These are phyloP conservation scores for Solanum acaule DNA, from an alignment of 257 asterid genomes.

Conservation along the genomic window DNA sequence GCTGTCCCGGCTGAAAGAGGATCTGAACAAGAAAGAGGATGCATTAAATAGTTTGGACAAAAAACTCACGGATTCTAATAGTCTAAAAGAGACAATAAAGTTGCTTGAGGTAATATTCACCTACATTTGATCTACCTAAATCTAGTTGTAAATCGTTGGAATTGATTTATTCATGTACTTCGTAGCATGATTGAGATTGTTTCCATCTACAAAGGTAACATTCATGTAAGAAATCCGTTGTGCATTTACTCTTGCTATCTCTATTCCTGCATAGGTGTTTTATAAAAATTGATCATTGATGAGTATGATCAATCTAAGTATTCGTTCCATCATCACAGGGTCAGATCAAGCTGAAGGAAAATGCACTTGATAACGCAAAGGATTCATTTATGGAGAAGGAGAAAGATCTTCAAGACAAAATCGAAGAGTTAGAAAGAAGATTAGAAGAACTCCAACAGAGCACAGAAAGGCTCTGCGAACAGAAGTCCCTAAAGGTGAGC, in stretches of 20 bases:
- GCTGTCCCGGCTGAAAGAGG: constrained; percentile 30
- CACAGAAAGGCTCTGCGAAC: constrained; percentile 23
- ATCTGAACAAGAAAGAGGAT: constrained; percentile 54
- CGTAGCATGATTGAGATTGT: background rate
- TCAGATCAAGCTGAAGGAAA: constrained; percentile 60
- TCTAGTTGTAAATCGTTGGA: background rate
- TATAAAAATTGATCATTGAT: background rate
- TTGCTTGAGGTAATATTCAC: constrained; percentile 66
- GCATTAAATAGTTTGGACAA: constrained; percentile 43
- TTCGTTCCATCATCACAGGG: constrained; percentile 22
- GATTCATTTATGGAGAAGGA: constrained; percentile 59
- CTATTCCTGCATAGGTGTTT: background rate
- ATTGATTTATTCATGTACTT: background rate
- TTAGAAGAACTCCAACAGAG: constrained; percentile 36
- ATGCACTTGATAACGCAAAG: constrained; percentile 48
- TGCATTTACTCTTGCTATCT: background rate
- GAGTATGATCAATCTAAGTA: background rate
- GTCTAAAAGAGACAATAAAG: constrained; percentile 62
- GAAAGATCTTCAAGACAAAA: constrained; percentile 51
- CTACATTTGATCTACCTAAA: background rate
- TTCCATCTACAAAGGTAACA: background rate
- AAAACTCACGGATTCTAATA: constrained; percentile 36
- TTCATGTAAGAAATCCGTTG: background rate
- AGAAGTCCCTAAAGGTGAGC: constrained; percentile 40
- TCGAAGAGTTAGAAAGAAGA: constrained; percentile 55